phyloP scores from a whole-genome alignment of 495 filamentous ascomycete species.

The Hyphodiscus hymeniophilus region DNA sequence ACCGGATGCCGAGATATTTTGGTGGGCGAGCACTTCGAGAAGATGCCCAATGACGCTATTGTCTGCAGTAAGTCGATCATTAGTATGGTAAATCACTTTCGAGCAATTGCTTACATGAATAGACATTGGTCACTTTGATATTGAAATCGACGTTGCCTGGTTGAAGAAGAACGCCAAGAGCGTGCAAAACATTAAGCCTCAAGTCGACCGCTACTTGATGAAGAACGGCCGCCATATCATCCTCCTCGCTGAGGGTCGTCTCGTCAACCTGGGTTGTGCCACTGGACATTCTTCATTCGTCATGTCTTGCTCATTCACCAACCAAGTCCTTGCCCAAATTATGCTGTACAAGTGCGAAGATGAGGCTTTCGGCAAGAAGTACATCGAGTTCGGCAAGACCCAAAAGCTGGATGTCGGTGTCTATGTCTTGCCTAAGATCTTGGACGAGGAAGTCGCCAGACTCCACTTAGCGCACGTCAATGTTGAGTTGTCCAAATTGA shows the following conservation, averaged over 20 bases:
- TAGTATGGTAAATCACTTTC: neutral
- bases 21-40: conserved; percentile 84
- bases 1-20: conserved; percentile 99
- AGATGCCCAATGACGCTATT: conserved; percentile 97
- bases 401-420: conserved; percentile 83
- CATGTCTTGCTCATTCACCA: conserved; percentile 99
- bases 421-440: conserved; percentile 96
- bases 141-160: conserved; percentile 99
- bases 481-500: conserved; percentile 81
- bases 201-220: conserved; percentile 97
- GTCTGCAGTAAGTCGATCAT: conserved; percentile 95
- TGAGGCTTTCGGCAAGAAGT: conserved; percentile 79
- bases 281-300: conserved; percentile 99
- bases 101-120: conserved; percentile 12
- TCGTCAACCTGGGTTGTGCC: conserved; percentile 98
- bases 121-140: conserved; percentile 99
- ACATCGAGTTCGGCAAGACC: conserved; percentile 88
- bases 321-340: conserved; percentile 99
- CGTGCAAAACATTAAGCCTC: conserved; percentile 97
- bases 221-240: conserved; percentile 92
- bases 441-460: conserved; percentile 94
- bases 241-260: conserved; percentile 94
- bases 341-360: conserved; percentile 93
- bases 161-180: conserved; percentile 89
- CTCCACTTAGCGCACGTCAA: conserved; percentile 93